Percentiles rank a stretch among this genome's conserved stretches.
Evolutionary conservation across 2,329 filamentous ascomycete genomes (phyloP).

Genomic region (Magnaporthiopsis rhizophila): DNA sequence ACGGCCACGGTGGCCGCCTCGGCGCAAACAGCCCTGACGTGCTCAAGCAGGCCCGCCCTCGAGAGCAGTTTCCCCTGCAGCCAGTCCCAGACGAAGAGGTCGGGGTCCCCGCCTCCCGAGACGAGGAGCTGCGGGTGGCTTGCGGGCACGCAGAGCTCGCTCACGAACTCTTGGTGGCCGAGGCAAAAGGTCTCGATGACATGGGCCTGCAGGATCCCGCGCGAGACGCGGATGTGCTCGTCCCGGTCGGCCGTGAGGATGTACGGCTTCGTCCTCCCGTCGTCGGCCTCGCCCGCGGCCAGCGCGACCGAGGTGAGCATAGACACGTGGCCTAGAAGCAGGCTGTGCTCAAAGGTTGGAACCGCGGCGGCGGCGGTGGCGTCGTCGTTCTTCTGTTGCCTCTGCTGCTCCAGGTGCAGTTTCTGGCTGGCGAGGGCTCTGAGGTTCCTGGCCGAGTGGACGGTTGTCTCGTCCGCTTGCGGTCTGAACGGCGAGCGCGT

Average conservation of each 20-base stretch:
- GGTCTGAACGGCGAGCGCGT: constrained; percentile 30
- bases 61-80: constrained; percentile 42
- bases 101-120: constrained; percentile 79
- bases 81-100: constrained; percentile 82
- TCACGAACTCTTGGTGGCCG: constrained; percentile 81
- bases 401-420: constrained; percentile 31
- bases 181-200: constrained; percentile 86
- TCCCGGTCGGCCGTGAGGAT: constrained; percentile 51
- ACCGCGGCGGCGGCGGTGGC: constrained; percentile 19
- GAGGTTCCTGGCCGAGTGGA: constrained; percentile 38
- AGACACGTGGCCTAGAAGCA: constrained; percentile 89
- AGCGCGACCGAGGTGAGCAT: constrained; percentile 74
- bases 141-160: constrained; percentile 54
- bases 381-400: constrained; percentile 15
- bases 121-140: constrained; percentile 48
- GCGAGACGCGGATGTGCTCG: constrained; percentile 78
- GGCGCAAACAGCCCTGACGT: constrained; percentile 28
- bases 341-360: constrained; percentile 60
- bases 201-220: constrained; percentile 73
- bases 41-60: constrained; percentile 42
- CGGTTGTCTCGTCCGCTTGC: constrained; percentile 17
- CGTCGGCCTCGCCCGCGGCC: constrained; percentile 33
- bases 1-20: constrained; percentile 38
- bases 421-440: constrained; percentile 35
- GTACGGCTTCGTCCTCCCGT: constrained; percentile 22